phyloP scores from a whole-genome alignment of 2,329 filamentous ascomycete species.

The Penicillium aurantiogriseum region DNA sequence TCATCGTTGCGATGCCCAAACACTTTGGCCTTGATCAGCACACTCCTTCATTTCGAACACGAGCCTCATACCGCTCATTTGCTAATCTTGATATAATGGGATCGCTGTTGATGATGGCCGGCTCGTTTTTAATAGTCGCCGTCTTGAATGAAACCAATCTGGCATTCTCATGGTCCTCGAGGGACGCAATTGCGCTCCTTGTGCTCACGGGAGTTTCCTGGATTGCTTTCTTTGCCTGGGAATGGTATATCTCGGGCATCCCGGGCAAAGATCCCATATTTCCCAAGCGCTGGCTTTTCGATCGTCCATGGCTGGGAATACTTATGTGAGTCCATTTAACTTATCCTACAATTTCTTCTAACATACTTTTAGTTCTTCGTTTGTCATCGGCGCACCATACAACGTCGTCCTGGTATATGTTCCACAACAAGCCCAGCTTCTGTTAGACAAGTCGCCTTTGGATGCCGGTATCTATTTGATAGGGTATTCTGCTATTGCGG shows the following conservation, averaged over 20 bases:
- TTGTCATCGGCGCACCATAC: constrained; percentile 29
- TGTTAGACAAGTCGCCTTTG: constrained; percentile 26
- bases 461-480: constrained; percentile 29
- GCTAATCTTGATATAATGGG: constrained; percentile 25
- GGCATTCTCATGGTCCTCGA: constrained; percentile 44
- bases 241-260: constrained; percentile 24
- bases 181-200: constrained; percentile 33
- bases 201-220: constrained; percentile 27
- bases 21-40: constrained; percentile 28
- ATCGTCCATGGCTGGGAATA: constrained; percentile 29
- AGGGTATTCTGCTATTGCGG: constrained; percentile 26
- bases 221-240: constrained; percentile 35
- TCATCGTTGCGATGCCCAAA: constrained; percentile 22
- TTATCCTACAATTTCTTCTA: neutral
- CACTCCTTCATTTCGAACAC: constrained; percentile 26
- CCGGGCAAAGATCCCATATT: constrained; percentile 30
- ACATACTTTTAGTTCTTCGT: constrained; percentile 20
- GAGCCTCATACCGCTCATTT: constrained; percentile 27
- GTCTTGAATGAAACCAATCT: constrained; percentile 48
- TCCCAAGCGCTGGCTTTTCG: constrained; percentile 28
- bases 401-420: constrained; percentile 31
- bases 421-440: constrained; percentile 30
- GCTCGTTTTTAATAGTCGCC: constrained; percentile 48
- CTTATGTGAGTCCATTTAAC: constrained; percentile 19
- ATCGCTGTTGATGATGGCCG: constrained; percentile 37